Percentiles rank a stretch among this genome's conserved stretches.
These are phyloP conservation scores for Neopestalotiopsis clavispora DNA, from an alignment of 2,329 filamentous ascomycete genomes.

Conservation along the genomic window DNA sequence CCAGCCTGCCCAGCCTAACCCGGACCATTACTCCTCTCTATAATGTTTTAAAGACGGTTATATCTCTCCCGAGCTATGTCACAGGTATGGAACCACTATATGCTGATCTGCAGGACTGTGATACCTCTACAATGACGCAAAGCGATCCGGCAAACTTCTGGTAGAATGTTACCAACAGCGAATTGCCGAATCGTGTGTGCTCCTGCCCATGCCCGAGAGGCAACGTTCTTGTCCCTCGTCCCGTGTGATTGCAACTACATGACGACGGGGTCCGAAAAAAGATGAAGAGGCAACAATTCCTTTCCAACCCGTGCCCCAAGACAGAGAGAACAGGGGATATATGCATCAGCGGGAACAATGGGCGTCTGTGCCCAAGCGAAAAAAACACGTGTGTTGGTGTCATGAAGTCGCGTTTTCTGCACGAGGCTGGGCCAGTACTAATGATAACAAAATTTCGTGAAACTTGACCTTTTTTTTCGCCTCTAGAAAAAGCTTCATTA, in stretches of 20 bases:
- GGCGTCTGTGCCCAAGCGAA: neutral
- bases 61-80: neutral
- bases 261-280: neutral
- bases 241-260: neutral
- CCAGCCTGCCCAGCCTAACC: neutral
- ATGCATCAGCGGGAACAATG: neutral
- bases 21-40: neutral
- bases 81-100: neutral
- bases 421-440: neutral
- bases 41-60: neutral
- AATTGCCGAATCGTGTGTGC: neutral
- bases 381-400: neutral
- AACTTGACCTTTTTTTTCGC: neutral
- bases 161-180: neutral
- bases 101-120: neutral
- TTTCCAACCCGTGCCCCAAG: neutral
- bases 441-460: neutral
- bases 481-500: neutral
- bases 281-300: neutral
- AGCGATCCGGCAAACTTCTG: neutral
- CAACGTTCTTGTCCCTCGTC: neutral
- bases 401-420: neutral
- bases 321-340: neutral
- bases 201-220: neutral
- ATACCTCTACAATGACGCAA: neutral